These are phyloP conservation scores for Syzygium oleosum DNA, from an alignment of 345 rosid species.

Conservation along the genomic window DNA sequence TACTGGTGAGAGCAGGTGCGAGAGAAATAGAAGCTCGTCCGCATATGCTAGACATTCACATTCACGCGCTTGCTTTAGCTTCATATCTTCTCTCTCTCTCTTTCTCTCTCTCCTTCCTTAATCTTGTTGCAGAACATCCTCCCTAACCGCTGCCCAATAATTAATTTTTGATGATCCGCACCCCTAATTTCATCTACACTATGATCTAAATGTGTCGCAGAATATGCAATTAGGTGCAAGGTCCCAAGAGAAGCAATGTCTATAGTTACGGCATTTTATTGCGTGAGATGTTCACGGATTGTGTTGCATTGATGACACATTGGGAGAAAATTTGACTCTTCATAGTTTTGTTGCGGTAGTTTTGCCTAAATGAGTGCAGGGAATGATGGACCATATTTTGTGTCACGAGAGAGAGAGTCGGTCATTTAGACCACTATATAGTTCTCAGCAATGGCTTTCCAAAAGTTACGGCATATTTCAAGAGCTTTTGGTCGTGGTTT, in stretches of 20 bases:
- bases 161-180: not conserved
- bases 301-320: no score
- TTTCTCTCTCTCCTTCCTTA: not conserved
- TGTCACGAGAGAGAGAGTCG: no score
- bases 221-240: not conserved
- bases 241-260: not conserved
- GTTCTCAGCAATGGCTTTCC: not conserved
- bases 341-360: no score
- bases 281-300: no score
- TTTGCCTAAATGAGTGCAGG: no score
- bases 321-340: no score
- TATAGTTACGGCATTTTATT: not conserved
- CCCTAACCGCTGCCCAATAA: not conserved
- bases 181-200: not conserved
- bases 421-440: no score
- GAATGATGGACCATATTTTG: no score
- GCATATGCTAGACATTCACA: not conserved
- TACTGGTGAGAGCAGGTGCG: not conserved
- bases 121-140: not conserved
- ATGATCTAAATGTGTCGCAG: not conserved
- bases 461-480: not conserved
- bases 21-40: not conserved
- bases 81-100: no score
- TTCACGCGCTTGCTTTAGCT: not conserved
- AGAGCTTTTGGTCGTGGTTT: no score